phyloP scores from a whole-genome alignment of 306 rosid genomes.

The Neltuma alba region DNA sequence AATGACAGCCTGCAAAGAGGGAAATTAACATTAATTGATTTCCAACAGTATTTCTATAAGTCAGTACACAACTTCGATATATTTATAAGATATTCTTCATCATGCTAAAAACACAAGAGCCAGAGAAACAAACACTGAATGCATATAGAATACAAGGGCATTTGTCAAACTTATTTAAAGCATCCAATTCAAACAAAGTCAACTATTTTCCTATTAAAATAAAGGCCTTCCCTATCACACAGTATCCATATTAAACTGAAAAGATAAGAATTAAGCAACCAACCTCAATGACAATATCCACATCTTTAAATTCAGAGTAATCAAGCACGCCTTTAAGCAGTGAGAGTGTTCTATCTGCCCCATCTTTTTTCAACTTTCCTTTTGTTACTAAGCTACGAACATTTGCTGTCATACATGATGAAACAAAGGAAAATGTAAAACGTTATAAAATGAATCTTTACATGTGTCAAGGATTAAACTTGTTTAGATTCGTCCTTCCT shows the following conservation, averaged over 20 bases:
- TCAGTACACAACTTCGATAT: neutral
- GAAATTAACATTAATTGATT: slow-evolving; percentile 24
- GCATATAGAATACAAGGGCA: slow-evolving; percentile 1
- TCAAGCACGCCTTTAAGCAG: slow-evolving; percentile 84
- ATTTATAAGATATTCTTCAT: neutral
- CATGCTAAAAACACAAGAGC: slow-evolving; percentile 7
- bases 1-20: slow-evolving; percentile 77
- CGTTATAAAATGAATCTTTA: slow-evolving; percentile 7
- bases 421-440: slow-evolving; percentile 21
- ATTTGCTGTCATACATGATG: slow-evolving; percentile 61
- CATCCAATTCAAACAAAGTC: slow-evolving; percentile 20
- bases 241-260: neutral
- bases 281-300: slow-evolving; percentile 95
- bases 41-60: slow-evolving; percentile 12
- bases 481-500: neutral
- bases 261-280: slow-evolving; percentile 28
- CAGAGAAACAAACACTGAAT: slow-evolving; percentile 15
- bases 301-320: slow-evolving; percentile 81
- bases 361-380: slow-evolving; percentile 71
- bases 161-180: slow-evolving; percentile 9
- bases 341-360: slow-evolving; percentile 65
- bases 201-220: slow-evolving; percentile 3
- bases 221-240: slow-evolving; percentile 9
- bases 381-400: slow-evolving; percentile 63
- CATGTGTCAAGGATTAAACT: slow-evolving; percentile 14